Base-by-base conservation (phyloP, 83 land plant species). In the Isoetes engelmannii region DNA sequence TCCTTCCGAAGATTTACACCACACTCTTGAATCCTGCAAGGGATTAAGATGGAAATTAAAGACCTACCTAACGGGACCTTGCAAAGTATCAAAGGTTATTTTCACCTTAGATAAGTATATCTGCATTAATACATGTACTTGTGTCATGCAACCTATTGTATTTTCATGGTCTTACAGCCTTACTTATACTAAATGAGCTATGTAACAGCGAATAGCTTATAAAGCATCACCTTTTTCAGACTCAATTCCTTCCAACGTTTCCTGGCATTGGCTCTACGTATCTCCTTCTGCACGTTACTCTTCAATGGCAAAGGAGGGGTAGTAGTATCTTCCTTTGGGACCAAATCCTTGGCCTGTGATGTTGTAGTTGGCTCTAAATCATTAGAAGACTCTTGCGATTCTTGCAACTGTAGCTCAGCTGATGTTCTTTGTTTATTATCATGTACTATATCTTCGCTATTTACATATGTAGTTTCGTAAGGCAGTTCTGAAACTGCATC, bases 21-120 rank as follows among this genome's bases (percentile, higher is more conserved):
- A 92, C 15, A 86, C 93, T 44, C 83, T 76, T 8, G 83, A 80
- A 72, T 84, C 83, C 97, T 91, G 86, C 19, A 1, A 51, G 37
- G 37, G 2, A 28, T 28, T 28, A 28, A 28, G 37, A 28, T 28
- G 37, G 55, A 51, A 51, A 51, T 12, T 15, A 12, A 51, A 51
- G 17, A 12, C 13, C 13, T 51, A 1, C 55, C 13, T 51, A 51
- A 12, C 13, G 55, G 55, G 17, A 51, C 13, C 15, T 12, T 51
- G 55, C 13, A 51, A 51, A 51, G 55, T 12, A 0, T 51, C 17
- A 17, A 12, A 12, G 17, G 17, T 12, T 12, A n/a, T n/a, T 12
- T 12, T 12, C 13, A 51, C 13, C 13, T 51, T 51, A 12, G 17
- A 17, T 51, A 51, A 12, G 55, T 51, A 12, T 15, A 51, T 28